Base-by-base conservation (phyloP, 2,329 filamentous ascomycete genomes). In the Tolypocladium nubicola region DNA sequence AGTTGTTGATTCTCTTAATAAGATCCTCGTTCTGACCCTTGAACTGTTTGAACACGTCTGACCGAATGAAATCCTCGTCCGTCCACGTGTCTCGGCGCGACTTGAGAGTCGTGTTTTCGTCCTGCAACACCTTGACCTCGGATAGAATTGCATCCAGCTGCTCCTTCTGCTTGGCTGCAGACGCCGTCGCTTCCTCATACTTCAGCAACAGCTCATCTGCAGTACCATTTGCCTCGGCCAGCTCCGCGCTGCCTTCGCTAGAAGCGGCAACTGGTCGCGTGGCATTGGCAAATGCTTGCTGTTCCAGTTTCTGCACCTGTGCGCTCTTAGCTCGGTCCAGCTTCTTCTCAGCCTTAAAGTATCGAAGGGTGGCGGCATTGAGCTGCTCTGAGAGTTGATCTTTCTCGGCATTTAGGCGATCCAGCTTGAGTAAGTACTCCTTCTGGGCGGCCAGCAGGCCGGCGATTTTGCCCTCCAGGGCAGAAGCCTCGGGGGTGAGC, bases 261-360 rank as follows among this genome's bases (percentile, higher is more conserved):
- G 68, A 63, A 3, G 65, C 66, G 16, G 63, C 63, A n/a, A 68
- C 57, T 26, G 67, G 71, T 84, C 59, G 81, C 73, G 80, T 77
- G 8, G 81, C 83, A 58, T 87, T 87, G 58, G 89, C 81, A 55
- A 92, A 82, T 38, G 92, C 91, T 73, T 96, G 90, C 66, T 90
- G 88, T 70, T 97, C 94, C 59, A 99, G 74, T 70, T 96, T 96
- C 60, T 92, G 89, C 1, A 97, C 91, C 58, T 96, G 91, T 19
- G 85, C 76, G 68, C 94, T 99, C 72, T 90, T 93, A 30, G 88
- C 84, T 49, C 94, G 85, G 70, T 99, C 94, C 55, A 97, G 78
- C 70, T 91, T 94, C 76, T 96, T 95, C 71, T 99, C 94, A 0
- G 94, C 94, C 64, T 95, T 89, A 76, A 97, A 90, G 67, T 96